A percentile compares a stretch with the other conserved stretches of the same genome.
Conservation (phyloP, 177 flowering plant genomes). For the Telopea speciosissima region DNA sequence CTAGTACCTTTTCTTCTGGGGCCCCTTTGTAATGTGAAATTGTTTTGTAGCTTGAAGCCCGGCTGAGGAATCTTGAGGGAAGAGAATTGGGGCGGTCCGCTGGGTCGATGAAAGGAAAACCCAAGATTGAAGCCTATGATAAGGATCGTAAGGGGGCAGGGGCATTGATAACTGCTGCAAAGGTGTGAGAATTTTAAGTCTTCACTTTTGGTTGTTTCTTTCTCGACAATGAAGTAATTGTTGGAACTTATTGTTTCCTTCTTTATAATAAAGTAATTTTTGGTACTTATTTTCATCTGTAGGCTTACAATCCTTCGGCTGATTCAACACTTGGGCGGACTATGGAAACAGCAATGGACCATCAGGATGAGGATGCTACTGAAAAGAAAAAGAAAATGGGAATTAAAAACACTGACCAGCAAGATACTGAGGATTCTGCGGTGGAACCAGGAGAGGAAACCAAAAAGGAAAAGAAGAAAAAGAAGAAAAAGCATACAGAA, state of each 20-base stretch:
- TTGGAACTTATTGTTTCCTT: background rate
- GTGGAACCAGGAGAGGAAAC: background rate
- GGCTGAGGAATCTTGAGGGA: slow-evolving; percentile 81
- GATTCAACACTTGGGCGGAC: slow-evolving; percentile 50
- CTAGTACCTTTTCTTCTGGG: background rate
- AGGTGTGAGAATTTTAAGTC: slow-evolving; percentile 36
- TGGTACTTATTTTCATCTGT: slow-evolving; percentile 10
- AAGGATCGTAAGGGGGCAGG: slow-evolving; percentile 75
- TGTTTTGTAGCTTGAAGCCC: slow-evolving; percentile 63
- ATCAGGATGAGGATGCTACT: slow-evolving; percentile 14
- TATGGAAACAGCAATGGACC: slow-evolving; percentile 2
- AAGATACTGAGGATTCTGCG: background rate
- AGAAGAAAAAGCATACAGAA: background rate
- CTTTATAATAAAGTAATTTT: background rate
- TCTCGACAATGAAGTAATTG: background rate
- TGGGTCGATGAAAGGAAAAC: slow-evolving; percentile 88
- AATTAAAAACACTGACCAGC: slow-evolving; percentile 7
- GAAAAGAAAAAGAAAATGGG: slow-evolving; percentile 34
- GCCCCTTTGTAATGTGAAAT: background rate
- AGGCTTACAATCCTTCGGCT: slow-evolving; percentile 82
- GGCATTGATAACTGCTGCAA: slow-evolving; percentile 70
- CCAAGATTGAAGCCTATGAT: slow-evolving; percentile 78
- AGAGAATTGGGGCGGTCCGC: slow-evolving; percentile 74
- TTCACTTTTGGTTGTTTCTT: background rate
- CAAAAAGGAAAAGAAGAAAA: background rate